Conservation (phyloP, 2,329 filamentous ascomycete genomes). For the Colletotrichum lentis region DNA sequence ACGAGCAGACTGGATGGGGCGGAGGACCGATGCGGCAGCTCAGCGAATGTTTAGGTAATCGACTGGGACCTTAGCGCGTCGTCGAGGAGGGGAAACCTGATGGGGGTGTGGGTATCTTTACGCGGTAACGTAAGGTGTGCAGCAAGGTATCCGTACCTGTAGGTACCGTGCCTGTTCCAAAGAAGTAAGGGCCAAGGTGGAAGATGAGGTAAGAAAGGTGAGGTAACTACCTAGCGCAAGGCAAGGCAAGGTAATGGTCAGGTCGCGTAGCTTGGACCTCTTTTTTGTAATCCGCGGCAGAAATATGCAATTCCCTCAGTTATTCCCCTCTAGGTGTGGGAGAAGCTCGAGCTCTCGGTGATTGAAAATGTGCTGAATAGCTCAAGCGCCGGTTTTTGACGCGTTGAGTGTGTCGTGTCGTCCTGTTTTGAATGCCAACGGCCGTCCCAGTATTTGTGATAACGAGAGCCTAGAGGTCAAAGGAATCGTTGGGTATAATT, state of each 20-base stretch:
- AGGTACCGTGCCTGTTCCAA: constrained; percentile 25
- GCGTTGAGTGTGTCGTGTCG: constrained; percentile 32
- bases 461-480: neutral
- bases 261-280: constrained; percentile 31
- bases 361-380: neutral
- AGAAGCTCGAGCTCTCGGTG: neutral
- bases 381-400: constrained; percentile 19
- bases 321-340: constrained; percentile 22
- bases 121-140: constrained; percentile 33
- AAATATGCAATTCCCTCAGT: constrained; percentile 19
- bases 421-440: constrained; percentile 10
- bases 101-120: constrained; percentile 31
- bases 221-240: constrained; percentile 11
- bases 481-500: neutral
- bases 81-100: constrained; percentile 37
- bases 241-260: constrained; percentile 15
- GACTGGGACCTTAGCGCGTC: constrained; percentile 36
- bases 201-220: constrained; percentile 1
- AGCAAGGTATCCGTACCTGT: constrained; percentile 27
- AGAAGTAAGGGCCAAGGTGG: constrained; percentile 28
- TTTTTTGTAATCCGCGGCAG: constrained; percentile 28
- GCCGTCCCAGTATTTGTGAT: neutral
- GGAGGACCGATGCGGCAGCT: constrained; percentile 37
- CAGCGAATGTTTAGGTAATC: constrained; percentile 37
- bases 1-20: constrained; percentile 36